Evolutionary conservation across 495 filamentous ascomycete genomes (phyloP).

Genomic region (Clavariopsis aquatica): DNA sequence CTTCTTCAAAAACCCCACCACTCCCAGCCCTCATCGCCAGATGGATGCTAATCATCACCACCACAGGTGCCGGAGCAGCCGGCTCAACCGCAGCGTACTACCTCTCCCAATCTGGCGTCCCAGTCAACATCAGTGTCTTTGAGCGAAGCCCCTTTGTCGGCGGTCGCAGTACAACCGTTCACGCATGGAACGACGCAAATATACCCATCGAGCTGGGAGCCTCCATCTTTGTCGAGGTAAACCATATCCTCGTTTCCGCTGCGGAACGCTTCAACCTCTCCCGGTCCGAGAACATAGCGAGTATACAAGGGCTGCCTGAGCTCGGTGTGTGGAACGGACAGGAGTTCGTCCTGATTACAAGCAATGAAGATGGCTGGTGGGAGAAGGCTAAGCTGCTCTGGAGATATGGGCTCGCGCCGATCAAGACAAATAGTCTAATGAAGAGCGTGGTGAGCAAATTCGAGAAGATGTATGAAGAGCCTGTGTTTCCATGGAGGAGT

Average conservation of each 20-base stretch:
- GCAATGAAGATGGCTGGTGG: conserved; percentile 69
- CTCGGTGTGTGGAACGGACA: conserved; percentile 88
- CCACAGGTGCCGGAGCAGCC: conserved; percentile 80
- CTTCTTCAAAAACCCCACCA: neutral
- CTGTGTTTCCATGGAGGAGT: conserved; percentile 79
- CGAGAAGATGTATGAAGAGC: conserved; percentile 75
- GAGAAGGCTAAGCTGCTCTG: conserved; percentile 74
- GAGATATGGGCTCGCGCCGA: conserved; percentile 80
- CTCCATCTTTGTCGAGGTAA: conserved; percentile 87
- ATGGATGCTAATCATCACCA: neutral
- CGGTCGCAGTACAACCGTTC: conserved; percentile 85
- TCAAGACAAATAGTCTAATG: conserved; percentile 72
- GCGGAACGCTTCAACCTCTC: conserved; percentile 70
- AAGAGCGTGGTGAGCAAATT: conserved; percentile 71
- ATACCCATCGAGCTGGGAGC: conserved; percentile 85
- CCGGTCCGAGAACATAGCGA: conserved; percentile 42
- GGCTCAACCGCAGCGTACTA: conserved; percentile 87
- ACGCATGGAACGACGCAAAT: conserved; percentile 69
- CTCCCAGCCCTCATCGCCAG: neutral
- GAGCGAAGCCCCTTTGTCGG: conserved; percentile 80
- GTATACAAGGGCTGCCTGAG: conserved; percentile 43
- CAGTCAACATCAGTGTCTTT: conserved; percentile 81
- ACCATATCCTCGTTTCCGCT: conserved; percentile 76
- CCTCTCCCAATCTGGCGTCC: conserved; percentile 58
- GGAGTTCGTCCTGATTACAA: conserved; percentile 66